phyloP scores from a whole-genome alignment of 768 basidiomycete genomes.

The Chalciporus pseudorubinellus region DNA sequence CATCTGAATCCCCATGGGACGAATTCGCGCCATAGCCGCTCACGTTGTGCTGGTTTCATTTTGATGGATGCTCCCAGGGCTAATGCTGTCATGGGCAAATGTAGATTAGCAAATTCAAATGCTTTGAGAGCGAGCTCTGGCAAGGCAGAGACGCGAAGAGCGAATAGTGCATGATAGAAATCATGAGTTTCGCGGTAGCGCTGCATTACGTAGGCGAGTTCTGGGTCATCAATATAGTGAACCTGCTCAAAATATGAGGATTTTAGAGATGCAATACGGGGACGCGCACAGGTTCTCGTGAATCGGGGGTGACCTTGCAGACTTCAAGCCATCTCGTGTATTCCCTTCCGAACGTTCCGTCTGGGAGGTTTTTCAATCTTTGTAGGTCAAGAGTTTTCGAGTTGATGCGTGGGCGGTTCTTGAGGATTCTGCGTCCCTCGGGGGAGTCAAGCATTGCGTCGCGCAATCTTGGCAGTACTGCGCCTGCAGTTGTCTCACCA shows the following conservation, averaged over 20 bases:
- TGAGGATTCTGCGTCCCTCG: slow-evolving; percentile 83
- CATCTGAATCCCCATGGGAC: slow-evolving; percentile 91
- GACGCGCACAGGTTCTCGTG: slow-evolving; percentile 74
- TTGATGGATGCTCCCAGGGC: slow-evolving; percentile 54
- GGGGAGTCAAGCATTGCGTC: slow-evolving; percentile 73
- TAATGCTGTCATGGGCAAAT: slow-evolving; percentile 82
- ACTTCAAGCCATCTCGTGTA: slow-evolving; percentile 89
- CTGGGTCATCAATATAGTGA: slow-evolving; percentile 91
- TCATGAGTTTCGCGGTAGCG: slow-evolving; percentile 98
- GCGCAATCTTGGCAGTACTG: slow-evolving; percentile 70
- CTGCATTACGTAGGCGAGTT: slow-evolving; percentile 96
- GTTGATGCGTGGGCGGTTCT: slow-evolving; percentile 80
- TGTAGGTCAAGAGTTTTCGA: slow-evolving; percentile 72
- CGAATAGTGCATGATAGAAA: slow-evolving; percentile 90
- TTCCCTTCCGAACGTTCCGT: slow-evolving; percentile 81
- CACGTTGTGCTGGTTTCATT: slow-evolving; percentile 42
- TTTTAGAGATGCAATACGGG: not conserved
- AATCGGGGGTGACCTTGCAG: slow-evolving; percentile 90
- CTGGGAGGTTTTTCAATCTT: slow-evolving; percentile 59
- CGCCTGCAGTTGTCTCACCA: slow-evolving; percentile 88
- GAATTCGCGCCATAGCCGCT: slow-evolving; percentile 71
- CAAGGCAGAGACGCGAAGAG: slow-evolving; percentile 84
- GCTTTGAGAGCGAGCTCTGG: slow-evolving; percentile 93
- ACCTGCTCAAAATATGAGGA: slow-evolving; percentile 51
- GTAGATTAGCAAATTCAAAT: slow-evolving; percentile 91